These are phyloP conservation scores for Oryza brachyantha DNA, from an alignment of 176 grass and related monocot genomes.

Conservation along the genomic window DNA sequence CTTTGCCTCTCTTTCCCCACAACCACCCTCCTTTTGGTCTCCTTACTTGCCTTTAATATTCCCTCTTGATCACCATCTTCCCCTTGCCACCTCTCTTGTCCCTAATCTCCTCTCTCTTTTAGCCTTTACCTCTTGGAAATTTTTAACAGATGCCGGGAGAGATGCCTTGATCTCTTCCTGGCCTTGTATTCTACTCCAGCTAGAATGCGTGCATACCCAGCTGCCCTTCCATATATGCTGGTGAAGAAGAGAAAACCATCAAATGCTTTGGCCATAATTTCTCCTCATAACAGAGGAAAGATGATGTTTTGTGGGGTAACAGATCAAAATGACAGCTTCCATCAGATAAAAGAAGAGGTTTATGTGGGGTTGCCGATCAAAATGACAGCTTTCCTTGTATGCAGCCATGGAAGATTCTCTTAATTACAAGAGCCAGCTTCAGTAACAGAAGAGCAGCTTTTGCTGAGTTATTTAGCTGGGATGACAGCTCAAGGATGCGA, in stretches of 20 bases:
- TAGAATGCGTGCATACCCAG: neutral
- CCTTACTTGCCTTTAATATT: slow-evolving; percentile 1
- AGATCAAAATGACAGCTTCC: neutral
- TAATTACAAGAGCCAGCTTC: neutral
- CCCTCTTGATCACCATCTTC: neutral
- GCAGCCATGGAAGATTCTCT: neutral
- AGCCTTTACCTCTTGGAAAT: neutral
- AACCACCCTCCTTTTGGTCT: slow-evolving; percentile 24
- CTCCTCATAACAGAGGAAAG: neutral
- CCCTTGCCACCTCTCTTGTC: neutral
- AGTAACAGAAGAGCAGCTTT: neutral
- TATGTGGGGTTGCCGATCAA: too few species aligned
- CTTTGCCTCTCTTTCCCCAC: slow-evolving; percentile 15
- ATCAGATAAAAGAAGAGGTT: neutral
- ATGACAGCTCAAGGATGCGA: slow-evolving; percentile 68
- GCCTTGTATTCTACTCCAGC: neutral
- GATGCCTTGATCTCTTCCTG: neutral
- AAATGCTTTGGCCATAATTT: neutral
- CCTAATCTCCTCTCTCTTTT: neutral
- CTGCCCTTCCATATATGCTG: neutral
- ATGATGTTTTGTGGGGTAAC: neutral
- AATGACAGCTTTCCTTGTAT: neutral
- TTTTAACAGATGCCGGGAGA: neutral
- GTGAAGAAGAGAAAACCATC: neutral
- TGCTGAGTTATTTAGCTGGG: slow-evolving; percentile 29